Conservation (phyloP, 2,329 filamentous ascomycete species). For the Metarhizium sp. region DNA sequence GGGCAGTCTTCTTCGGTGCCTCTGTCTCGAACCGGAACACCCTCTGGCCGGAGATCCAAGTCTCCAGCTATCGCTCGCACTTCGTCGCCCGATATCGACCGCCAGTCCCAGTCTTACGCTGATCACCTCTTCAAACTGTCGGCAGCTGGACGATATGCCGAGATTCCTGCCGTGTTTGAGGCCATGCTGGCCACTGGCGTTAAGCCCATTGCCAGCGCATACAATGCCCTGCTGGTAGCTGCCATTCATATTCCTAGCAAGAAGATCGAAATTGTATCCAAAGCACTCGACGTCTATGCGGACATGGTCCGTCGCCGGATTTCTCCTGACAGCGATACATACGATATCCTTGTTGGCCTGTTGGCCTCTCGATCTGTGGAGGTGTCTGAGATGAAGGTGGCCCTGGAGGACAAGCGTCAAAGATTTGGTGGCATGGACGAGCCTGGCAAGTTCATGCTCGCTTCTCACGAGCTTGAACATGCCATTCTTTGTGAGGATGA, state of each 20-base stretch:
- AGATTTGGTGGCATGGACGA: conserved; percentile 82
- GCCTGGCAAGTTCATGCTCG: conserved; percentile 77
- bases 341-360: conserved; percentile 76
- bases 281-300: conserved; percentile 88
- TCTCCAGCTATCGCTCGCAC: conserved; percentile 42
- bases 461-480: conserved; percentile 78
- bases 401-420: conserved; percentile 69
- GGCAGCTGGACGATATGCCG: conserved; percentile 62
- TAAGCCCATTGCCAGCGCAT: conserved; percentile 73
- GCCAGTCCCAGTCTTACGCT: conserved; percentile 62
- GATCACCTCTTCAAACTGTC: conserved; percentile 70
- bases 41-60: conserved; percentile 28
- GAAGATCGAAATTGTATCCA: conserved; percentile 76
- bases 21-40: conserved; percentile 31
- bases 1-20: conserved; percentile 29
- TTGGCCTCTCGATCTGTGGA: conserved; percentile 75
- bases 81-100: conserved; percentile 51
- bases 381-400: conserved; percentile 61
- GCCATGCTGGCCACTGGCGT: conserved; percentile 76
- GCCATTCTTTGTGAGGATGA: conserved; percentile 82
- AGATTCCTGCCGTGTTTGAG: conserved; percentile 88
- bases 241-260: conserved; percentile 74
- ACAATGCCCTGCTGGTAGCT: conserved; percentile 81
- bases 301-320: conserved; percentile 90
- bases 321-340: conserved; percentile 73